Conservation (phyloP, 208 protist genomes). For the Trypanosoma scelopori region DNA sequence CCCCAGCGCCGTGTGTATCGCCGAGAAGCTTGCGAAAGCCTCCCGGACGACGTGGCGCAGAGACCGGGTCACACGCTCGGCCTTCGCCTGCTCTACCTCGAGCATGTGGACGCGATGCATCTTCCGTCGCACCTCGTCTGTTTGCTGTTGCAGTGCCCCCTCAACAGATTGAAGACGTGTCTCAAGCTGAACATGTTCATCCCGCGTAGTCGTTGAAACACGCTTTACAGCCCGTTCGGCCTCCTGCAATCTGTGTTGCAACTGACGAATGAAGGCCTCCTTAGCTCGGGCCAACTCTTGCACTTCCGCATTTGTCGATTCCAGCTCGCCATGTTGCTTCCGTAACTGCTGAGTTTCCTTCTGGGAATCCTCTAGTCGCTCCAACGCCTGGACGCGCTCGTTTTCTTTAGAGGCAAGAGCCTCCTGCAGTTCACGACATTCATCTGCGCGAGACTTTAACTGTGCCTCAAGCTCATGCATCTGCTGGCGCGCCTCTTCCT, state of each 20-base stretch:
- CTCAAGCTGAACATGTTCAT: conserved; percentile 25
- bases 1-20: conserved; percentile 11
- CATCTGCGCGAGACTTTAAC: conserved; percentile 5
- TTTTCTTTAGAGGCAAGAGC: conserved; percentile 14
- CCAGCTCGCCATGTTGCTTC: not conserved
- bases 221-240: not conserved
- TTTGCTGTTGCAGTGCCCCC: conserved; percentile 50
- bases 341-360: conserved; percentile 1
- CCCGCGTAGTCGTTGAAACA: conserved; percentile 10
- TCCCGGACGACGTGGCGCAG: conserved; percentile 8
- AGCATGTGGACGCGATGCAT: conserved; percentile 46
- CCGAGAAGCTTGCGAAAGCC: conserved; percentile 1
- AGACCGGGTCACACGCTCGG: conserved; percentile 1
- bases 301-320: not conserved
- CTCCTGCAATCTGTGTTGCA: conserved; percentile 20
- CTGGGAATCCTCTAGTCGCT: conserved; percentile 22
- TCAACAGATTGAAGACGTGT: conserved; percentile 31
- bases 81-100: conserved; percentile 41
- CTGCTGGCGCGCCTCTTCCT: conserved; percentile 26
- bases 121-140: conserved; percentile 53
- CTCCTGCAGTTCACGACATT: conserved; percentile 26
- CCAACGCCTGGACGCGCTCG: conserved; percentile 30
- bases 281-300: conserved; percentile 8
- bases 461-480: conserved; percentile 21
- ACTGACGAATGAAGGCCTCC: conserved; percentile 9